phyloP scores from a whole-genome alignment of 1,284 basidiomycete species.

The Phaffia rhodozyma region DNA sequence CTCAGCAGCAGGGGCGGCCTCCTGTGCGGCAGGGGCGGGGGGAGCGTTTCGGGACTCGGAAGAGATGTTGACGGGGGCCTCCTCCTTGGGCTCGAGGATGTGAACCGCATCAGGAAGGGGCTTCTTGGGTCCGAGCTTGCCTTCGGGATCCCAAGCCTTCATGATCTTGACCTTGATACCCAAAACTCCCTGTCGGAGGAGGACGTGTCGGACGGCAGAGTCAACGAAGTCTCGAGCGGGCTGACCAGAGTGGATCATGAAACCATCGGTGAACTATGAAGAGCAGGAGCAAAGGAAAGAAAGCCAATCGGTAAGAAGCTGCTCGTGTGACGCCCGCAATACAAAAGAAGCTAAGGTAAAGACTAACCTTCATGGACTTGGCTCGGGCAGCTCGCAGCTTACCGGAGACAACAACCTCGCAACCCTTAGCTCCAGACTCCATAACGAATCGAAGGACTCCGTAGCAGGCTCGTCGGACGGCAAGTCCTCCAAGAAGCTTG shows the following conservation, averaged over 20 bases:
- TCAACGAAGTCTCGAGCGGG: constrained; percentile 94
- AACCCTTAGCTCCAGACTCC: constrained; percentile 99
- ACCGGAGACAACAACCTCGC: constrained; percentile 98
- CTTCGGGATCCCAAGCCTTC: constrained; percentile 91
- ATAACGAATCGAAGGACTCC: constrained; percentile 99
- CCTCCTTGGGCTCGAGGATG: constrained; percentile 62
- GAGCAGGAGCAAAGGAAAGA: background rate
- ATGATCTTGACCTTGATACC: constrained; percentile 99
- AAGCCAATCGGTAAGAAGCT: background rate
- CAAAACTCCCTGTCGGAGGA: constrained; percentile 97
- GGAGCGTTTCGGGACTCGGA: constrained; percentile 31
- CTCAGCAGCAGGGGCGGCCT: constrained; percentile 24
- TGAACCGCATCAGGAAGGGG: constrained; percentile 93
- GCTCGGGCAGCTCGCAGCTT: constrained; percentile 99
- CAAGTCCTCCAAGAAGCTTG: constrained; percentile 98
- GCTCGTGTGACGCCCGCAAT: background rate
- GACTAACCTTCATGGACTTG: constrained; percentile 79
- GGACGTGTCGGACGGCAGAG: constrained; percentile 94
- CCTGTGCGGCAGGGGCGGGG: constrained; percentile 21
- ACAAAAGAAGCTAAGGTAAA: background rate
- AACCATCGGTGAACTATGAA: constrained; percentile 91
- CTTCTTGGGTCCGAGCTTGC: constrained; percentile 75
- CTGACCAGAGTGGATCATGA: constrained; percentile 99
- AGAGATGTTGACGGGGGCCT: constrained; percentile 39
- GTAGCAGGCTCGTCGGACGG: constrained; percentile 97